These are phyloP conservation scores for Boletus rex-veris DNA, from an alignment of 768 basidiomycete genomes.

Conservation along the genomic window DNA sequence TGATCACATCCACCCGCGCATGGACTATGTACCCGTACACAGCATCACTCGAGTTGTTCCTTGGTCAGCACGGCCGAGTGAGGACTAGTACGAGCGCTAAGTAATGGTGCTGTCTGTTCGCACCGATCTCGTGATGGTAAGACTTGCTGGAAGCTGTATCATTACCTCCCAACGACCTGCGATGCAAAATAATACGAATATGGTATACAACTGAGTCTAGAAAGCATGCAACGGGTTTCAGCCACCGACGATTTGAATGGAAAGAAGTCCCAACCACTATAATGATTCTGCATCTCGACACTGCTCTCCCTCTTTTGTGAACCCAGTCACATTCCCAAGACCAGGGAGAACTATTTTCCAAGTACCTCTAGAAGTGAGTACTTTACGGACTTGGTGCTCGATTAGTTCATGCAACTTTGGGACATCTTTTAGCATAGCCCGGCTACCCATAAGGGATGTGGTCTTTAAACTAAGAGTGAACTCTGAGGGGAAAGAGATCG, in stretches of 20 bases:
- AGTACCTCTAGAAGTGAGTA: constrained; percentile 54
- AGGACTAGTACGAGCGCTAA: too few relatives aligned
- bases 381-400: constrained; percentile 72
- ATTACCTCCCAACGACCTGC: not conserved
- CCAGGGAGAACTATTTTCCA: constrained; percentile 73
- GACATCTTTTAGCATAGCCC: constrained; percentile 96
- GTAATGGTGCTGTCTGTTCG: not conserved
- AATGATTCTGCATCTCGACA: not conserved
- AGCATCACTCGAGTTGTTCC: too few relatives aligned
- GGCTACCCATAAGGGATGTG: constrained; percentile 89
- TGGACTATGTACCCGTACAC: too few relatives aligned
- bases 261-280: not conserved
- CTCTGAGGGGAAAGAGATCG: constrained; percentile 75
- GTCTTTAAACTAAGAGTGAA: constrained; percentile 86
- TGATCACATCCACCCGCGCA: too few relatives aligned
- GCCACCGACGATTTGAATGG: not conserved
- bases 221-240: constrained; percentile 1
- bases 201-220: constrained; percentile 7
- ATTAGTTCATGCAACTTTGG: constrained; percentile 97
- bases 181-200: too few relatives aligned
- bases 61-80: too few relatives aligned
- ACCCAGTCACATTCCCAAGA: constrained; percentile 37
- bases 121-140: not conserved
- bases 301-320: constrained; percentile 29
- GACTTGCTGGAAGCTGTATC: not conserved